These are phyloP conservation scores for Cladophialophora exuberans DNA, from an alignment of 2,329 filamentous ascomycete genomes.

Conservation along the genomic window DNA sequence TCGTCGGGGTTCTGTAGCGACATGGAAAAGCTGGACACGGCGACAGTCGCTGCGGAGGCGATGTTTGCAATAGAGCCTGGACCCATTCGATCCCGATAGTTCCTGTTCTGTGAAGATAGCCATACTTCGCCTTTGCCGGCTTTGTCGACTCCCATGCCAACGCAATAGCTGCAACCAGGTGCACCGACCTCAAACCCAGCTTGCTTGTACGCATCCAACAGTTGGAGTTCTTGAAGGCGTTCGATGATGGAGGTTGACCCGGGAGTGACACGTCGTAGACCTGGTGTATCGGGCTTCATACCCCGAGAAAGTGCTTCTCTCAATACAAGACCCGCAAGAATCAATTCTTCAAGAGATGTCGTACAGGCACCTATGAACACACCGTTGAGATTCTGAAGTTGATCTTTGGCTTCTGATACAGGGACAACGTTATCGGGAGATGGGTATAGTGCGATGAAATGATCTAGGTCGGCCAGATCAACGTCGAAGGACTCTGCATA, in stretches of 20 bases:
- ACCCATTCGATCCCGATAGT: slow-evolving; percentile 52
- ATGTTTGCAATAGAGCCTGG: slow-evolving; percentile 34
- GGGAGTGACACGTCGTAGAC: slow-evolving; percentile 45
- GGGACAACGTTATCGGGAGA: slow-evolving; percentile 50
- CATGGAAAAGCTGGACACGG: slow-evolving; percentile 13
- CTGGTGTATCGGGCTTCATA: slow-evolving; percentile 35
- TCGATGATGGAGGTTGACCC: slow-evolving; percentile 46
- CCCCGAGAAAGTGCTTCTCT: slow-evolving; percentile 43
- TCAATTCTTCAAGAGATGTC: slow-evolving; percentile 50
- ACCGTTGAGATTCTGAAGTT: slow-evolving; percentile 38
- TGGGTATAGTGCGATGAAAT: slow-evolving; percentile 47
- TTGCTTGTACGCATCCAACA: slow-evolving; percentile 43
- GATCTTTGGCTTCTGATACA: slow-evolving; percentile 35
- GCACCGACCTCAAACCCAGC: slow-evolving; percentile 48
- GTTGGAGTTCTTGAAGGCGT: slow-evolving; percentile 40
- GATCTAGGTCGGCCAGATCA: slow-evolving; percentile 44
- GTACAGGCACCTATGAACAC: slow-evolving; percentile 54
- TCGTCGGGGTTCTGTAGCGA: slow-evolving; percentile 24
- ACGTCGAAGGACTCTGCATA: slow-evolving; percentile 45
- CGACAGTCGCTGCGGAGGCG: slow-evolving; percentile 10
- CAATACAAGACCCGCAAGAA: slow-evolving; percentile 48
- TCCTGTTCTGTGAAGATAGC: slow-evolving; percentile 51
- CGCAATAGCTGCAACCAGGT: slow-evolving; percentile 52
- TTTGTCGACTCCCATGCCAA: slow-evolving; percentile 48
- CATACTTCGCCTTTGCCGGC: slow-evolving; percentile 48